Evolutionary conservation across 768 basidiomycete genomes (phyloP).

Genomic region (Lactarius tabidus): DNA sequence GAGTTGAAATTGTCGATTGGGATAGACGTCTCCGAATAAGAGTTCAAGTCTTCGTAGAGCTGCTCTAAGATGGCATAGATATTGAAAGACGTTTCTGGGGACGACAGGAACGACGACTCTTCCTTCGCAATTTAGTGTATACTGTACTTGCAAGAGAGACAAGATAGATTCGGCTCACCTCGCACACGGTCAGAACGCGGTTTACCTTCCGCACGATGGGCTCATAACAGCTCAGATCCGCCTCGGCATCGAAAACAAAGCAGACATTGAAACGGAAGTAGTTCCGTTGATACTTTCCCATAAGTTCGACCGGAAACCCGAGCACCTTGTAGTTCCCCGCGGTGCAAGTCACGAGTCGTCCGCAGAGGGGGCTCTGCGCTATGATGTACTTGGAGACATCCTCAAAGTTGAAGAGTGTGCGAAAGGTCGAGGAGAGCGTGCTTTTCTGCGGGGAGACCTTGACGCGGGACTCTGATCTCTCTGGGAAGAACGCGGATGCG

Average conservation of each 20-base stretch:
- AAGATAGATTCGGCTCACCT: conserved; percentile 51
- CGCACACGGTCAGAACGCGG: conserved; percentile 81
- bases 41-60: conserved; percentile 94
- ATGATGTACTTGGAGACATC: conserved; percentile 94
- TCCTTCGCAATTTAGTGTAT: conserved; percentile 44
- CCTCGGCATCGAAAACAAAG: conserved; percentile 90
- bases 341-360: conserved; percentile 82
- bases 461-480: conserved; percentile 42
- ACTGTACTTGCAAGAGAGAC: neutral
- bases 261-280: conserved; percentile 94
- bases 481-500: conserved; percentile 37
- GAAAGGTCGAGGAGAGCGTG: conserved; percentile 43
- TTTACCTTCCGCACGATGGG: no score
- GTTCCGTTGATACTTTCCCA: conserved; percentile 72
- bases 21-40: conserved; percentile 95
- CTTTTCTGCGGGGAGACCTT: conserved; percentile 33
- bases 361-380: conserved; percentile 79
- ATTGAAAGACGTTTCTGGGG: conserved; percentile 56
- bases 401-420: conserved; percentile 78
- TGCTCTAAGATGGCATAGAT: conserved; percentile 89
- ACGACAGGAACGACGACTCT: conserved; percentile 87
- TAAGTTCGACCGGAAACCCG: conserved; percentile 83
- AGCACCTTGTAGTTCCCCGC: conserved; percentile 81
- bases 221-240: conserved; percentile 88
- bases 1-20: conserved; percentile 89